Evolutionary conservation across 805 yeast species (phyloP).

Genomic region (Diddensiella santjacobensis): DNA sequence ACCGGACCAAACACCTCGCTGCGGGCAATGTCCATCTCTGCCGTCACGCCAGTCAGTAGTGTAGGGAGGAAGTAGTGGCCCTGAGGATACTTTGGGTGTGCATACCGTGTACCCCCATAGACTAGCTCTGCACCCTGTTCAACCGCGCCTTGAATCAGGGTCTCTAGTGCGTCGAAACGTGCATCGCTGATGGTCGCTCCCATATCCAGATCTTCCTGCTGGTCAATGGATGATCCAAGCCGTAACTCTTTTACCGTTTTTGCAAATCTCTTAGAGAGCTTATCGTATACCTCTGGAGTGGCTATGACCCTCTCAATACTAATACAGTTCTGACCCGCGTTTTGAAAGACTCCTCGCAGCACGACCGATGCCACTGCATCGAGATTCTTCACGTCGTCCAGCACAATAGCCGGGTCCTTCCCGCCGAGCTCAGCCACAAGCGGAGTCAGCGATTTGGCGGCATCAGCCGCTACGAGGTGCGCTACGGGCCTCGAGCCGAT

Average conservation of each 20-base stretch:
- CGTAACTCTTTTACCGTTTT: conserved; percentile 60
- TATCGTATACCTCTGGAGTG: conserved; percentile 62
- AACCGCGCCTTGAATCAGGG: conserved; percentile 69
- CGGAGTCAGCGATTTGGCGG: conserved; percentile 84
- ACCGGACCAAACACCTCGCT: conserved; percentile 96
- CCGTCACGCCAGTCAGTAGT: conserved; percentile 73
- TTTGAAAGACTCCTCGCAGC: conserved; percentile 94
- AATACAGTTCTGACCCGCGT: conserved; percentile 97
- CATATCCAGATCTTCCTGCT: conserved; percentile 85
- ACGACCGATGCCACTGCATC: conserved; percentile 65
- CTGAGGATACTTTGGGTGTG: conserved; percentile 90
- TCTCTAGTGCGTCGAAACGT: conserved; percentile 66
- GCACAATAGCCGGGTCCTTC: conserved; percentile 83
- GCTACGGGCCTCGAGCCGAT: conserved; percentile 97
- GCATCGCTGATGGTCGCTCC: conserved; percentile 89
- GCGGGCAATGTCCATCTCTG: conserved; percentile 73
- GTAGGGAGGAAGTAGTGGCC: conserved; percentile 96
- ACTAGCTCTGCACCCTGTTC: conserved; percentile 73
- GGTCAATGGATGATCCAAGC: conserved; percentile 89
- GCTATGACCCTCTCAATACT: conserved; percentile 94
- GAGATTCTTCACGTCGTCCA: conserved; percentile 63
- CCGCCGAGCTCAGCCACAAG: conserved; percentile 97
- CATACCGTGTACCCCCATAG: conserved; percentile 74
- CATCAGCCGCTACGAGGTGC: conserved; percentile 76
- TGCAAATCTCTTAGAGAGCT: conserved; percentile 52